phyloP scores from a whole-genome alignment of 2,329 filamentous ascomycete species.

The Ampelomyces quisqualis region DNA sequence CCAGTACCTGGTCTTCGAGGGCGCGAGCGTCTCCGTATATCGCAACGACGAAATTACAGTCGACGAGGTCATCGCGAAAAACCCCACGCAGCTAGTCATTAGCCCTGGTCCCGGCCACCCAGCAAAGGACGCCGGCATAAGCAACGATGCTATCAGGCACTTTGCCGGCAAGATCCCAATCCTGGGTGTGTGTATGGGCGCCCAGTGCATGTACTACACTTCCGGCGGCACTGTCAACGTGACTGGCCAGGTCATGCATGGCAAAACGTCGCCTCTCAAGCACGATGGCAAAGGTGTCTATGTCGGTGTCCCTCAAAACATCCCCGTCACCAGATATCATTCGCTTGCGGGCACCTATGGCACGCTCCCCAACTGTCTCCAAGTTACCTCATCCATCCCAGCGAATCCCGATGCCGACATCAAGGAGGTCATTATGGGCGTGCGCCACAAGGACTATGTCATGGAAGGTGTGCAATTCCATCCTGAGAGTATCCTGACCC shows the following conservation, averaged over 20 bases:
- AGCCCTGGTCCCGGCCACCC: conserved; percentile 96
- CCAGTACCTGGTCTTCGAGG: conserved; percentile 96
- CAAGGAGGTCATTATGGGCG: conserved; percentile 91
- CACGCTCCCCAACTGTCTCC: conserved; percentile 80
- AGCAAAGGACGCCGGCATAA: conserved; percentile 85
- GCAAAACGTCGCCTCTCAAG: conserved; percentile 87
- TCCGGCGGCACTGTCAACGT: conserved; percentile 90
- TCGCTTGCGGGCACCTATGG: conserved; percentile 90
- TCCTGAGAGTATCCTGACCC: conserved; percentile 93
- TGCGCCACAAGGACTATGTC: conserved; percentile 85
- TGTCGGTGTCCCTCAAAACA: conserved; percentile 70
- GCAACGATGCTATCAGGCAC: conserved; percentile 84
- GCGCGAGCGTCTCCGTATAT: conserved; percentile 83
- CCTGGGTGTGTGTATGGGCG: conserved; percentile 97
- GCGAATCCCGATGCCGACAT: conserved; percentile 70
- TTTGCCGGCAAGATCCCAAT: conserved; percentile 95
- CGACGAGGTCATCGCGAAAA: conserved; percentile 76
- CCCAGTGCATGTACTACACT: conserved; percentile 94
- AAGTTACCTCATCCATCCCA: conserved; percentile 84
- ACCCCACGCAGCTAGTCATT: conserved; percentile 90
- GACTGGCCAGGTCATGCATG: conserved; percentile 94
- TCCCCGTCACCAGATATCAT: conserved; percentile 93
- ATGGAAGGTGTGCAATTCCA: conserved; percentile 99
- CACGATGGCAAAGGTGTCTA: conserved; percentile 96
- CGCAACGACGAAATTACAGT: conserved; percentile 90